These are phyloP conservation scores for Dipodascus albidus DNA, from an alignment of 805 yeast genomes.

Conservation along the genomic window DNA sequence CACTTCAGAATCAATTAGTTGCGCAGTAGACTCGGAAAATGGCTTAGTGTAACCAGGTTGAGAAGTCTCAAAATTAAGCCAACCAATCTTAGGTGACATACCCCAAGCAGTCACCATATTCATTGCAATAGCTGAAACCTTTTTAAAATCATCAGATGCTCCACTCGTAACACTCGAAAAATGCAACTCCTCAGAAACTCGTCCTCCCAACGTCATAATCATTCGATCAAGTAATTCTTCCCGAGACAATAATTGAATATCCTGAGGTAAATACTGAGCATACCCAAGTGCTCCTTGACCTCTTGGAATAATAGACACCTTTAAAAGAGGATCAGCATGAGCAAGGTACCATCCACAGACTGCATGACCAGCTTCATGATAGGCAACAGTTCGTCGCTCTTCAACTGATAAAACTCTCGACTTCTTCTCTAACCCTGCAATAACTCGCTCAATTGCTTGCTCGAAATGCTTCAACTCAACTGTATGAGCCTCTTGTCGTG, in stretches of 20 bases:
- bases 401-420: conserved; percentile 71
- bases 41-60: conserved; percentile 70
- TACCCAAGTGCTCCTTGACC: conserved; percentile 97
- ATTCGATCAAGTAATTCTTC: conserved; percentile 78
- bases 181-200: conserved; percentile 91
- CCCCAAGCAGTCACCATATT: conserved; percentile 90
- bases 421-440: conserved; percentile 92
- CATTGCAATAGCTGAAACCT: conserved; percentile 87
- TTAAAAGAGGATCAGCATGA: conserved; percentile 84
- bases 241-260: conserved; percentile 65
- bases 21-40: conserved; percentile 79
- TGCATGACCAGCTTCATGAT: conserved; percentile 99
- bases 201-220: conserved; percentile 96
- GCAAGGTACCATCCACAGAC: conserved; percentile 94
- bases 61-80: conserved; percentile 61
- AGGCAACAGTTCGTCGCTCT: conserved; percentile 86
- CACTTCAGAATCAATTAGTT: conserved; percentile 72
- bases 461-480: conserved; percentile 80
- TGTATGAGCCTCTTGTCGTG: conserved; percentile 60
- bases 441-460: conserved; percentile 92
- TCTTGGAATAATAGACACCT: conserved; percentile 93
- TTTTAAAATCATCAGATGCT: conserved; percentile 92
- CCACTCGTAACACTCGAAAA: conserved; percentile 91
- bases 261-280: conserved; percentile 95
- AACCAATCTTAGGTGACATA: conserved; percentile 83